These are phyloP conservation scores for Sporothrix mexicana DNA, from an alignment of 2,329 filamentous ascomycete genomes.

Conservation along the genomic window DNA sequence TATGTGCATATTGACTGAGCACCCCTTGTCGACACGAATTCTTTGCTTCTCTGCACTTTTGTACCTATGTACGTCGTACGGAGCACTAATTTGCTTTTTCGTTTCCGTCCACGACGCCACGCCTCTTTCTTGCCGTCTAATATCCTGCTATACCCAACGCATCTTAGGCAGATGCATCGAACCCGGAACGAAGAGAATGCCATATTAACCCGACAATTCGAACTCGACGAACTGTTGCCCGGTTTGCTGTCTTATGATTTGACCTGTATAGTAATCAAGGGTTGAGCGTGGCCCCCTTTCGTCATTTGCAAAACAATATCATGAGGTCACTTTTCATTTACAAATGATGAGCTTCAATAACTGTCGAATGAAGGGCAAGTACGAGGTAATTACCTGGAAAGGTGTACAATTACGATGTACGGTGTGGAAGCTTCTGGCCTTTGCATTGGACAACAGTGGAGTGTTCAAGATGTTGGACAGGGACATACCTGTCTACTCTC, in stretches of 20 bases:
- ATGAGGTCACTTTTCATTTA: constrained; percentile 12
- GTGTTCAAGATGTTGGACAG: no score
- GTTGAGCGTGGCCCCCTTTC: not conserved
- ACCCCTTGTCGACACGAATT: not conserved
- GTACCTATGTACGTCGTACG: not conserved
- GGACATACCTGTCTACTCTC: not conserved
- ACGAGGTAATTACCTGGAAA: not conserved
- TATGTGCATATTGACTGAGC: not conserved
- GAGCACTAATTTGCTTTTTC: no score
- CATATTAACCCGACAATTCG: not conserved
- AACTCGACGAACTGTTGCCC: not conserved
- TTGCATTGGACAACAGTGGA: no score
- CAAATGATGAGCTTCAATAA: not conserved
- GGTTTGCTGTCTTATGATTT: constrained; percentile 18
- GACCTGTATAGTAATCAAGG: constrained; percentile 9
- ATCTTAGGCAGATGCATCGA: constrained; percentile 19
- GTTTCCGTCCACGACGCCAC: not conserved
- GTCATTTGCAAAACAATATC: not conserved
- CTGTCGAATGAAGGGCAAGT: not conserved
- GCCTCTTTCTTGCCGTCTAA: constrained; percentile 11
- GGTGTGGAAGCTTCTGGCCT: not conserved
- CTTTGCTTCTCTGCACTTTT: not conserved
- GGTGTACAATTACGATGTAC: not conserved
- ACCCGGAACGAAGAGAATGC: not conserved
- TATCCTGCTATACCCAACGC: not conserved